These are phyloP conservation scores for Colletotrichum tropicale DNA, from an alignment of 2,329 filamentous ascomycete species.

Conservation along the genomic window DNA sequence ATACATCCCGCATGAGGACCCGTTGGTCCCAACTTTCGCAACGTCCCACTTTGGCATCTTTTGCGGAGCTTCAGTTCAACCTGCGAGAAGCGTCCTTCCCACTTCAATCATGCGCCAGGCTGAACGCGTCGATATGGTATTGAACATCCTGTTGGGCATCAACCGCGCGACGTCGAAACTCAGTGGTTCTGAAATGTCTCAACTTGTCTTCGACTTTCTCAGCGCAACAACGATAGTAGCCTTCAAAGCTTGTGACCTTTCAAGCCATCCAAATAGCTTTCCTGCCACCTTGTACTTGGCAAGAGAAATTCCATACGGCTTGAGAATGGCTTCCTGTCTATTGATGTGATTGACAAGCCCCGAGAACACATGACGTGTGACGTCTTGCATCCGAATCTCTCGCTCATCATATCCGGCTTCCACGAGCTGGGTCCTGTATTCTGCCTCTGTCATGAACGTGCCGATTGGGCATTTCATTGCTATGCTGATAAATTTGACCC, in stretches of 20 bases:
- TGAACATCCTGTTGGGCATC: no score
- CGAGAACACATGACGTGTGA: conserved; percentile 57
- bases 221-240: conserved; percentile 38
- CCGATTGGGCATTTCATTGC: conserved; percentile 51
- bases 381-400: conserved; percentile 49
- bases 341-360: conserved; percentile 51
- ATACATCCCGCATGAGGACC: no score
- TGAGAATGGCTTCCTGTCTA: conserved; percentile 34
- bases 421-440: conserved; percentile 50
- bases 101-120: no score
- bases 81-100: no score
- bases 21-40: no score
- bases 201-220: not conserved
- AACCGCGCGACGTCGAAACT: no score
- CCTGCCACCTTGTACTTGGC: conserved; percentile 40
- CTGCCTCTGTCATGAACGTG: conserved; percentile 50
- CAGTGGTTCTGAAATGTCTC: no score
- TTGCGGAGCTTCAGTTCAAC: no score
- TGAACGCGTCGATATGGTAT: no score
- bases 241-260: conserved; percentile 34
- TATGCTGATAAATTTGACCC: conserved; percentile 46
- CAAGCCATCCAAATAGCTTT: conserved; percentile 43
- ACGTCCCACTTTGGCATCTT: no score
- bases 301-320: conserved; percentile 38
- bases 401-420: conserved; percentile 50